A percentile compares a stretch with the other conserved stretches of the same genome.
phyloP scores from a whole-genome alignment of 108 stramenopile genomes.

The Hondaea fermentalgiana region DNA sequence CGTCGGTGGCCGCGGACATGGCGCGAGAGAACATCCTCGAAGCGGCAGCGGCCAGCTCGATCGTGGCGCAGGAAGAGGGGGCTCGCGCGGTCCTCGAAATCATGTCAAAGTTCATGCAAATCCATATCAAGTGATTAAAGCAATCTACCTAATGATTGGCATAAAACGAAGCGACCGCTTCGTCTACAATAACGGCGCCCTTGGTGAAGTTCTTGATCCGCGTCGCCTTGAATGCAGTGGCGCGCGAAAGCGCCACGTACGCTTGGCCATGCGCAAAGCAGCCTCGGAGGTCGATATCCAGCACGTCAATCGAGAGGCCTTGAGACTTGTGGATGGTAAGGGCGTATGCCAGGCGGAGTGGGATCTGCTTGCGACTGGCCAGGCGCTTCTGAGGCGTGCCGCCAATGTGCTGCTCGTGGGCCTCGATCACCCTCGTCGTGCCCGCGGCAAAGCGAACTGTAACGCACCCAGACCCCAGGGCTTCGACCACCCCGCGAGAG shows the following conservation, averaged over 20 bases:
- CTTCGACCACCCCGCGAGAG: slow-evolving; percentile 51
- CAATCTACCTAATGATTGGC: too few species aligned
- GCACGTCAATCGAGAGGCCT: slow-evolving; percentile 63
- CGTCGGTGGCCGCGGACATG: too few species aligned
- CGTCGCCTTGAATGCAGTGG: slow-evolving; percentile 44
- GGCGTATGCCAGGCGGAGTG: slow-evolving; percentile 65
- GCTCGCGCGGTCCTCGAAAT: too few species aligned
- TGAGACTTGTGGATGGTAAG: slow-evolving; percentile 72
- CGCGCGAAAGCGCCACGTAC: slow-evolving; percentile 72
- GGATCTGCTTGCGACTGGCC: slow-evolving; percentile 29
- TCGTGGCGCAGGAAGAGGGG: too few species aligned
- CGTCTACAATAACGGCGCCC: slow-evolving; percentile 42
- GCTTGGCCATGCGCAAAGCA: slow-evolving; percentile 69
- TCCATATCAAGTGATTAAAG: too few species aligned
- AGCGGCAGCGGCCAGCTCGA: too few species aligned
- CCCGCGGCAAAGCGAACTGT: not conserved
- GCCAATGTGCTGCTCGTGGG: not conserved
- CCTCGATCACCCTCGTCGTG: not conserved
- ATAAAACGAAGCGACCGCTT: too few species aligned
- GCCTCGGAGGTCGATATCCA: slow-evolving; percentile 49
- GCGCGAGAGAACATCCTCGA: too few species aligned
- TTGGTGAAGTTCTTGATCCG: slow-evolving; percentile 24
- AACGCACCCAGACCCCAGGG: not conserved
- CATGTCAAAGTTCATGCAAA: too few species aligned
- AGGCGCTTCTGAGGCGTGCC: not conserved